phyloP scores from a whole-genome alignment of 208 protist genomes.

The Leishmania amazonensis region DNA sequence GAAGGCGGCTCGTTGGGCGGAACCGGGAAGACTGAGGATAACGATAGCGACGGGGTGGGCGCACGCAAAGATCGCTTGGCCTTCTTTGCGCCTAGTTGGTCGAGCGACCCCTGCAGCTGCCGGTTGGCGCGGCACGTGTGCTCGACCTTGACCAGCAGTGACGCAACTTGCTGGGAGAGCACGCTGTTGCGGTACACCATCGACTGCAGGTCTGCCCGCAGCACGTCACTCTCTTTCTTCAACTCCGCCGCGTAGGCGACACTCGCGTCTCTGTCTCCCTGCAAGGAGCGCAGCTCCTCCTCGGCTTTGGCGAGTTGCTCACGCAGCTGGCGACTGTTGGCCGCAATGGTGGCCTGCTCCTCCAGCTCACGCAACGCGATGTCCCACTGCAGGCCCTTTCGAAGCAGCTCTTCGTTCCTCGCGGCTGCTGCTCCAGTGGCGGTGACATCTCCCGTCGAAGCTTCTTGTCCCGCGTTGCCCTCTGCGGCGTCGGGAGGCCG shows the following conservation, averaged over 20 bases:
- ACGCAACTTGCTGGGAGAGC: slow-evolving; percentile 74
- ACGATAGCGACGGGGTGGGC: not conserved
- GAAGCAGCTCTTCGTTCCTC: slow-evolving; percentile 10
- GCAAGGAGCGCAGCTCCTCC: slow-evolving; percentile 11
- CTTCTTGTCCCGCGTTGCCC: not conserved
- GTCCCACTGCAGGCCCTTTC: slow-evolving; percentile 28
- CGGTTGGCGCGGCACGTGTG: slow-evolving; percentile 5
- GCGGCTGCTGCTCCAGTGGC: not conserved
- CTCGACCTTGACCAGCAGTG: slow-evolving; percentile 63
- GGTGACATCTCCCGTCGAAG: not conserved
- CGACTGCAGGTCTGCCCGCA: slow-evolving; percentile 58
- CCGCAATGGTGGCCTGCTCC: slow-evolving; percentile 26
- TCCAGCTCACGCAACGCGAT: slow-evolving; percentile 31
- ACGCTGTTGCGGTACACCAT: slow-evolving; percentile 73
- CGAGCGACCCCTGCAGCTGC: slow-evolving; percentile 1
- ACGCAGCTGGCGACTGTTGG: slow-evolving; percentile 20
- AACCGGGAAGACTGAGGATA: not conserved
- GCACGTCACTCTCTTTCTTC: slow-evolving; percentile 41
- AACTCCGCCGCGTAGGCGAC: slow-evolving; percentile 34
- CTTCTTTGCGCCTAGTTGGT: not conserved
- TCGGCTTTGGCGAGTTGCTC: slow-evolving; percentile 30
- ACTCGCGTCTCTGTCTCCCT: slow-evolving; percentile 17
- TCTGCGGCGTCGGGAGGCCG: slow-evolving; percentile 1
- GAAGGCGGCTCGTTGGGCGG: not conserved
- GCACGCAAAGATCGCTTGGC: not conserved